phyloP scores from a whole-genome alignment of 1,284 basidiomycete species.

The Heterobasidion parviporum region DNA sequence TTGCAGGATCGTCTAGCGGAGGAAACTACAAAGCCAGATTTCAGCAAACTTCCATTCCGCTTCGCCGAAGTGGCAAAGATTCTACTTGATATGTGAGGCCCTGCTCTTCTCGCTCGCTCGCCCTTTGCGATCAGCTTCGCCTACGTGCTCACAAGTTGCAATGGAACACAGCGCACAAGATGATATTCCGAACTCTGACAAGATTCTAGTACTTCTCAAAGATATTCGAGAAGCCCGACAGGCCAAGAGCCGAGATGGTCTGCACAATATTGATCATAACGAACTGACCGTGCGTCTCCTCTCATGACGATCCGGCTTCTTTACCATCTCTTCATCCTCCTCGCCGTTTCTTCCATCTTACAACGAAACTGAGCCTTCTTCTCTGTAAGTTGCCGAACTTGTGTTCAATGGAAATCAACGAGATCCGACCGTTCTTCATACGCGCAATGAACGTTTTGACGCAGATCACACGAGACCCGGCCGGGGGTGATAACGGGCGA shows the following conservation, averaged over 20 bases:
- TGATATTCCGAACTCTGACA: conserved; percentile 78
- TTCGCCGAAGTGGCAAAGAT: conserved; percentile 88
- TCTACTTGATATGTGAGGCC: conserved; percentile 80
- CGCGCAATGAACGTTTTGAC: conserved; percentile 71
- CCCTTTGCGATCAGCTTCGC: not conserved
- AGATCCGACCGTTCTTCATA: conserved; percentile 84
- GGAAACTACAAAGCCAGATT: conserved; percentile 67
- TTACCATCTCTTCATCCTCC: not conserved
- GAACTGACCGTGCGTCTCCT: conserved; percentile 62
- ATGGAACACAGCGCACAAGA: conserved; percentile 67
- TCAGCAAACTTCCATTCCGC: conserved; percentile 75
- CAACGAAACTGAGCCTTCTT: not conserved
- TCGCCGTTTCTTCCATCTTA: not conserved
- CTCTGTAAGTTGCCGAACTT: conserved; percentile 68
- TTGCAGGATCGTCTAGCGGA: conserved; percentile 64
- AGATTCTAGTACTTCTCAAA: conserved; percentile 79
- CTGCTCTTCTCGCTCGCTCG: not conserved
- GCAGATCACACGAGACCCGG: conserved; percentile 30
- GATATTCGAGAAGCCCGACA: conserved; percentile 93
- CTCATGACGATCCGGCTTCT: not conserved
- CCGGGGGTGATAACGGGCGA: not conserved
- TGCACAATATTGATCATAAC: conserved; percentile 64
- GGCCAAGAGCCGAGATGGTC: conserved; percentile 84
- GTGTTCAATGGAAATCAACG: conserved; percentile 87
- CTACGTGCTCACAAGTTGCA: not conserved